Percentiles rank a stretch among this genome's conserved stretches.
These are phyloP conservation scores for Globisporangium apiculatum DNA, from an alignment of 352 stramenopile genomes.

Conservation along the genomic window DNA sequence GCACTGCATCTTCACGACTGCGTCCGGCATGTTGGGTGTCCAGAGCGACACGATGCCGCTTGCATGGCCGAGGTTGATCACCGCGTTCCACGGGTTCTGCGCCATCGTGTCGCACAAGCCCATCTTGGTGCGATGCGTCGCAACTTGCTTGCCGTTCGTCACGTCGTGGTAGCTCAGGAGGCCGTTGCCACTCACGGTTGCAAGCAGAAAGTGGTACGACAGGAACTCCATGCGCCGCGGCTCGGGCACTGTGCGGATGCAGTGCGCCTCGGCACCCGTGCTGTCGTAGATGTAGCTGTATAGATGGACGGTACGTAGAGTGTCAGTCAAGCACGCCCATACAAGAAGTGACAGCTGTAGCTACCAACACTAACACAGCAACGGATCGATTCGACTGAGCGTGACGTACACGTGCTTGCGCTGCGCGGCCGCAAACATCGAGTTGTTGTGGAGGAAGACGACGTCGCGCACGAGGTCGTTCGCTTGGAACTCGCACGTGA, in stretches of 20 bases:
- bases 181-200: conserved; percentile 89
- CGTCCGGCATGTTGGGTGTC: conserved; percentile 91
- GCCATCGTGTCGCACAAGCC: conserved; percentile 90
- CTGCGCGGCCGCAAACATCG: conserved; percentile 95
- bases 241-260: conserved; percentile 90
- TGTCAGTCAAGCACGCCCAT: too few species aligned
- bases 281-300: conserved; percentile 95
- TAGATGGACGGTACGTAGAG: too few species aligned
- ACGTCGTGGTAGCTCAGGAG: conserved; percentile 96
- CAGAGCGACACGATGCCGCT: conserved; percentile 98
- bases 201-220: conserved; percentile 98
- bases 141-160: conserved; percentile 91
- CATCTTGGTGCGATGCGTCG: conserved; percentile 88
- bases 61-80: conserved; percentile 95
- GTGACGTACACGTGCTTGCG: conserved; percentile 93
- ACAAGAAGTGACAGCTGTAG: too few species aligned
- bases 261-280: conserved; percentile 95
- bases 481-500: conserved; percentile 92
- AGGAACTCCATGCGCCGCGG: conserved; percentile 94
- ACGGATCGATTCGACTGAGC: background rate
- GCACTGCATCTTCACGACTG: conserved; percentile 97
- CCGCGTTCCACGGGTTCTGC: conserved; percentile 96
- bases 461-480: conserved; percentile 94
- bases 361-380: background rate
- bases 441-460: conserved; percentile 97